phyloP scores from a whole-genome alignment of 2,329 filamentous ascomycete species.

The Ophiocordyceps australis region DNA sequence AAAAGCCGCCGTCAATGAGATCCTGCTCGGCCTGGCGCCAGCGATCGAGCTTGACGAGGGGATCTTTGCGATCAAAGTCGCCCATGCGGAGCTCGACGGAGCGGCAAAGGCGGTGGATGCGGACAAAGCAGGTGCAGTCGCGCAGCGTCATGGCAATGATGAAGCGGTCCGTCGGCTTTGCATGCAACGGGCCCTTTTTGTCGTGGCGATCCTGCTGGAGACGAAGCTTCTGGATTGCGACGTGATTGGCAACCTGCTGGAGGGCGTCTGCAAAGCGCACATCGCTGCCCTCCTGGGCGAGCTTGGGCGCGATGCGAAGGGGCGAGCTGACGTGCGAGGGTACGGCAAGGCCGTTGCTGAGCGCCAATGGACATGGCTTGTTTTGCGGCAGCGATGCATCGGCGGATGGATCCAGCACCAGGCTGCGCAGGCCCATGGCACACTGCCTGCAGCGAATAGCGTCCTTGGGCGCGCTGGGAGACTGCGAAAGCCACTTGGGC shows the following conservation, averaged over 20 bases:
- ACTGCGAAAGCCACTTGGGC: constrained; percentile 70
- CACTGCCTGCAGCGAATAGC: constrained; percentile 59
- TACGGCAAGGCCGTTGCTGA: constrained; percentile 34
- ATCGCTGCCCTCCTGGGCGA: constrained; percentile 11
- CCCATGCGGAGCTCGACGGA: constrained; percentile 43
- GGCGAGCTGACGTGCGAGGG: constrained; percentile 23
- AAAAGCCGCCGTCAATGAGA: constrained; percentile 52
- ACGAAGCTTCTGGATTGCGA: constrained; percentile 15
- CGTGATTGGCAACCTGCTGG: constrained; percentile 12
- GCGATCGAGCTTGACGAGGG: constrained; percentile 44
- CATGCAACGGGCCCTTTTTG: constrained; percentile 21
- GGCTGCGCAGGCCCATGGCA: constrained; percentile 28
- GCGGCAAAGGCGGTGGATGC: constrained; percentile 21
- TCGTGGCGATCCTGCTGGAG: constrained; percentile 23
- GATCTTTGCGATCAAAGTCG: constrained; percentile 63
- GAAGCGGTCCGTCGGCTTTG: constrained; percentile 25
- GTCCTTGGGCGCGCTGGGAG: constrained; percentile 45
- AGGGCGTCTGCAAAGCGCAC: constrained; percentile 9
- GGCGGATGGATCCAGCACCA: constrained; percentile 12
- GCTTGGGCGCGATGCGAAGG: constrained; percentile 17
- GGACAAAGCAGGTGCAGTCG: constrained; percentile 61
- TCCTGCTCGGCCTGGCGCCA: constrained; percentile 47
- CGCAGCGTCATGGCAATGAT: constrained; percentile 62
- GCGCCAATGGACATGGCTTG: constrained; percentile 46
- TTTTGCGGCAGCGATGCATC: constrained; percentile 15